Percentiles rank a stretch among this genome's conserved stretches.
Conservation (phyloP, 805 yeast species). For the Hermanozyma aechmeae region DNA sequence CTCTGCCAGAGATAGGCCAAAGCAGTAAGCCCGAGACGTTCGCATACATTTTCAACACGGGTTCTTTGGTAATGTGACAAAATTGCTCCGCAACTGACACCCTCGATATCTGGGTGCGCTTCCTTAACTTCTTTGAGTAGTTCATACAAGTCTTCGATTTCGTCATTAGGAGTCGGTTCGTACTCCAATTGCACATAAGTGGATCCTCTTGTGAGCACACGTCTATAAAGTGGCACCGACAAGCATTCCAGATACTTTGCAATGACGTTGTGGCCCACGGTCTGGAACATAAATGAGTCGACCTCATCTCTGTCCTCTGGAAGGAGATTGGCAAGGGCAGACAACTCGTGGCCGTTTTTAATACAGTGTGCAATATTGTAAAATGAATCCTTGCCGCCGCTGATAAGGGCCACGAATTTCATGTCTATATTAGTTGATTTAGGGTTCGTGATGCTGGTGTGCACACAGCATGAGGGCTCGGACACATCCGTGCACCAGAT, state of each 20-base stretch:
- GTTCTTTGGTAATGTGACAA: slow-evolving; percentile 91
- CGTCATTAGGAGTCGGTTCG: slow-evolving; percentile 59
- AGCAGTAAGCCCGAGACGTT: slow-evolving; percentile 55
- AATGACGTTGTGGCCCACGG: slow-evolving; percentile 85
- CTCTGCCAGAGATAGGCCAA: slow-evolving; percentile 88
- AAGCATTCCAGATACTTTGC: slow-evolving; percentile 57
- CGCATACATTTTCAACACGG: slow-evolving; percentile 87
- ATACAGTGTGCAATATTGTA: slow-evolving; percentile 81
- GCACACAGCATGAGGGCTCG: too few relatives aligned
- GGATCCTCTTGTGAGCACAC: slow-evolving; percentile 53
- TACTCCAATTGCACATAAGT: slow-evolving; percentile 64
- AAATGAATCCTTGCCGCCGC: slow-evolving; percentile 96
- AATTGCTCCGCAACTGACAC: slow-evolving; percentile 93
- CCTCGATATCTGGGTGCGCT: slow-evolving; percentile 65
- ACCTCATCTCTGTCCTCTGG: slow-evolving; percentile 60
- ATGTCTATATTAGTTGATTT: slow-evolving; percentile 23
- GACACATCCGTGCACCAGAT: too few relatives aligned
- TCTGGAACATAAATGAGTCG: slow-evolving; percentile 95
- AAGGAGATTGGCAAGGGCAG: slow-evolving; percentile 76
- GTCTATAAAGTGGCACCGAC: slow-evolving; percentile 73
- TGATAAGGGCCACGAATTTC: slow-evolving; percentile 87
- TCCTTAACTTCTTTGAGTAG: slow-evolving; percentile 41
- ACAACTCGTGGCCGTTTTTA: slow-evolving; percentile 76
- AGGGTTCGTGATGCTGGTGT: not conserved
- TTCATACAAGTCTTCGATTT: slow-evolving; percentile 71